Evolutionary conservation across 331 rosid genomes (phyloP), one percentile per base, ranked within the genome.

Genomic region (Pyracantha coccinea): DNA sequence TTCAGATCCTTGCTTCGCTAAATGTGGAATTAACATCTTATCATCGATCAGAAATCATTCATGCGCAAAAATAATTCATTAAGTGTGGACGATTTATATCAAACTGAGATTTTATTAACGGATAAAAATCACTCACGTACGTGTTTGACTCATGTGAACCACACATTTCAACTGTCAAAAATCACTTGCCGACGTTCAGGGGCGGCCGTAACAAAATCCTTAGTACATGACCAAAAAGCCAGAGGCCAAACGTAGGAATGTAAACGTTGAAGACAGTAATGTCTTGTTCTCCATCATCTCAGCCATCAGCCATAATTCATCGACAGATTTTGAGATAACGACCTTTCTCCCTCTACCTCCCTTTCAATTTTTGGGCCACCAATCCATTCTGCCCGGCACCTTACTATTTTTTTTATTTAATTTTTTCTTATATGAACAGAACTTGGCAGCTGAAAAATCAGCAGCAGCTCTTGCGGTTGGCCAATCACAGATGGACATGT

Each of bases 361-460:
- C 16, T 52, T 71, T 71, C 54, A 71, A 71, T 29, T 32, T 12
- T 57, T 25, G 76, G 33, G 67, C 38, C 57, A 63, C 76, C 24
- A 41, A 28, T 72, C 57, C 57, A 58, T 23, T 38, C 17, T 23
- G 6, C 64, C 12, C 13, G 31, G 13, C 12, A 24, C 4, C 28
- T 23, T 23, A 17, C 53, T 19, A 44, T 1, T 16, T 60, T 2
- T 9, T 23, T 58, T 12, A n/a, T n/a, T 50, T 14, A 14, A 55
- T 3, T 25, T 17, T 61, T 24, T 19, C 16, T n/a, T n/a, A n/a
- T n/a, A n/a, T n/a, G n/a, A n/a, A n/a, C n/a, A n/a, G n/a, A n/a
- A n/a, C n/a, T n/a, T n/a, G n/a, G n/a, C n/a, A n/a, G n/a, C n/a
- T n/a, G n/a, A n/a, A n/a, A n/a, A n/a, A n/a, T n/a, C n/a, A n/a